Evolutionary conservation across 805 yeast species (phyloP).

Genomic region (Lipomyces starkeyi): DNA sequence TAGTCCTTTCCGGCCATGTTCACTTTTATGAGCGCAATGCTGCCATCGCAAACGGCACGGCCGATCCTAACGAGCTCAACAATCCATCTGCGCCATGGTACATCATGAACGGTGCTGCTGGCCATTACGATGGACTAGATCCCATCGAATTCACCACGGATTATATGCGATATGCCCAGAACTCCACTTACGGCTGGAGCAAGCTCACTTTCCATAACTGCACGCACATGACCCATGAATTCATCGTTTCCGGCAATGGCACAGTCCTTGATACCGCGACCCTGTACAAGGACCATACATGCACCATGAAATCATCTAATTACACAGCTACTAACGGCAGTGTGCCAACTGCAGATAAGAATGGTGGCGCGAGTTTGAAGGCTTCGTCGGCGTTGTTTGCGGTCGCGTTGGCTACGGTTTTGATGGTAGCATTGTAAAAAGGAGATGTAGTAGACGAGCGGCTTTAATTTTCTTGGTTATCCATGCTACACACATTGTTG

Average conservation of each 20-base stretch:
- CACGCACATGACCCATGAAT: conserved; percentile 45
- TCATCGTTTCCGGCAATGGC: conserved; percentile 40
- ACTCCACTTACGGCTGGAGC: conserved; percentile 42
- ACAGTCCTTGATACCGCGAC: conserved; percentile 43
- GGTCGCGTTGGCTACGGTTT: not conserved
- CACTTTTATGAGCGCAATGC: conserved; percentile 41
- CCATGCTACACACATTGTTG: too few relatives aligned
- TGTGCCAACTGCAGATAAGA: not conserved
- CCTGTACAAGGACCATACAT: conserved; percentile 39
- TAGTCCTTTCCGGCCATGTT: conserved; percentile 41
- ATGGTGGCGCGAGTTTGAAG: not conserved
- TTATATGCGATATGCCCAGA: conserved; percentile 6
- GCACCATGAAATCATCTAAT: not conserved
- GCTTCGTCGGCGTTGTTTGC: not conserved
- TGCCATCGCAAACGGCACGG: conserved; percentile 35
- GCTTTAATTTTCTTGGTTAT: too few relatives aligned
- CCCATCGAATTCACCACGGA: conserved; percentile 1
- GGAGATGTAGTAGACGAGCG: not conserved
- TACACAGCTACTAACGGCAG: not conserved
- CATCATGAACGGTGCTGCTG: conserved; percentile 43
- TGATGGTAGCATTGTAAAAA: not conserved
- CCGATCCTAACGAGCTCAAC: conserved; percentile 41
- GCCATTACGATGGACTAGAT: conserved; percentile 43
- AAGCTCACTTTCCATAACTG: conserved; percentile 44
- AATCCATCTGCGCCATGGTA: conserved; percentile 44